These are phyloP conservation scores for Debaryomyces sp. DNA, from an alignment of 1,139 yeast genomes.

Conservation along the genomic window DNA sequence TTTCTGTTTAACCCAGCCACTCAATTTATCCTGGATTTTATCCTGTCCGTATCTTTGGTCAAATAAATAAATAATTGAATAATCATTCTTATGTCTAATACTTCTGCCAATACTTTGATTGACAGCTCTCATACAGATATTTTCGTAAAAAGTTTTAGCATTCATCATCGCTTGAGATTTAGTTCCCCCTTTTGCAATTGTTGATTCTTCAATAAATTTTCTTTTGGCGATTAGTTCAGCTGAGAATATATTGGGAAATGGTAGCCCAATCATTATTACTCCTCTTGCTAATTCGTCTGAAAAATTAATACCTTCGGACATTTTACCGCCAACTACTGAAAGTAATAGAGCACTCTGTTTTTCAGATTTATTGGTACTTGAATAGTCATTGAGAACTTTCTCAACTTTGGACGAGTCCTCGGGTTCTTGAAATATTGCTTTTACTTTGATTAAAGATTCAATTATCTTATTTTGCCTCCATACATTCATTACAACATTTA, in stretches of 20 bases:
- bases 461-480: slow-evolving; percentile 54
- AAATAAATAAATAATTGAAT: slow-evolving; percentile 70
- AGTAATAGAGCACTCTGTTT: slow-evolving; percentile 65
- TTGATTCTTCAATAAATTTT: slow-evolving; percentile 59
- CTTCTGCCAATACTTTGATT: slow-evolving; percentile 95
- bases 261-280: slow-evolving; percentile 85
- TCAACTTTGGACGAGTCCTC: slow-evolving; percentile 45
- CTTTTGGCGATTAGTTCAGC: slow-evolving; percentile 81
- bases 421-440: slow-evolving; percentile 62
- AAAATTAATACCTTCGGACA: slow-evolving; percentile 94
- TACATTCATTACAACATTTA: slow-evolving; percentile 46
- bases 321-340: slow-evolving; percentile 90
- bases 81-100: slow-evolving; percentile 81
- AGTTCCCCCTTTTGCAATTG: slow-evolving; percentile 43
- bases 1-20: slow-evolving; percentile 74
- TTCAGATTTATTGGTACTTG: slow-evolving; percentile 29
- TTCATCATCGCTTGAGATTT: slow-evolving; percentile 41
- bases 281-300: slow-evolving; percentile 85
- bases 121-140: slow-evolving; percentile 87
- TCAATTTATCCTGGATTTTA: slow-evolving; percentile 62
- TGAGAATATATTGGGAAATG: slow-evolving; percentile 83
- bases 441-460: slow-evolving; percentile 33
- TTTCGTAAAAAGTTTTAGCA: slow-evolving; percentile 69
- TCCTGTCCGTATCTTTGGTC: slow-evolving; percentile 61
- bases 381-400: slow-evolving; percentile 52